Conservation (phyloP, 306 rosid genomes). For the Inga laurina region DNA sequence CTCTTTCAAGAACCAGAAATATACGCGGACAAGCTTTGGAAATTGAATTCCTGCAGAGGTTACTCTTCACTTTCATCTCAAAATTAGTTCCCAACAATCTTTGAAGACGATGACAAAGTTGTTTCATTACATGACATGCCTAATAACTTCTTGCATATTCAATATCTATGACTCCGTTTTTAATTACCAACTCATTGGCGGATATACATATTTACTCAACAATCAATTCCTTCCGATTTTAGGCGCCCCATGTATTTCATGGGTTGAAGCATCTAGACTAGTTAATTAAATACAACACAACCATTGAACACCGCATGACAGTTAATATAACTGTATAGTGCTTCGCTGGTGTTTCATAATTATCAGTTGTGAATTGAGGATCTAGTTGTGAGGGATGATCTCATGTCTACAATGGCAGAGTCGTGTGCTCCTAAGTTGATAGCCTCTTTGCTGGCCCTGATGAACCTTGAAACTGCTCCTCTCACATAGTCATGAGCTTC, state of each 20-base stretch:
- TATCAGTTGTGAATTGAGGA: conserved; percentile 56
- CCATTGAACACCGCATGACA: neutral
- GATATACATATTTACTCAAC: neutral
- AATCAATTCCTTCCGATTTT: neutral
- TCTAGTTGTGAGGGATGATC: conserved; percentile 98
- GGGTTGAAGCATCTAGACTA: neutral
- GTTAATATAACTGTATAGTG: neutral
- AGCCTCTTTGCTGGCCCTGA: conserved; percentile 95
- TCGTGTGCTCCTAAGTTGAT: conserved; percentile 82
- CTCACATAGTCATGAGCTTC: conserved; percentile 73
- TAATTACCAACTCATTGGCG: neutral
- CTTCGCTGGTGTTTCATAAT: neutral
- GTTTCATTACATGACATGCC: neutral
- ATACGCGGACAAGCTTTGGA: neutral
- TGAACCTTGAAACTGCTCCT: conserved; percentile 92
- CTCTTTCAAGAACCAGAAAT: neutral
- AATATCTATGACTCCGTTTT: neutral
- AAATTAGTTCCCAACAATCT: neutral
- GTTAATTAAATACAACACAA: conserved; percentile 23
- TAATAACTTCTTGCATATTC: neutral
- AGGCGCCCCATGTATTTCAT: neutral
- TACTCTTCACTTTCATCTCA: neutral
- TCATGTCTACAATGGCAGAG: conserved; percentile 97
- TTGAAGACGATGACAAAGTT: neutral
- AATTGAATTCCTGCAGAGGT: neutral